Evolutionary conservation across 768 basidiomycete species (phyloP).

Genomic region (Sarcodon aspratus): DNA sequence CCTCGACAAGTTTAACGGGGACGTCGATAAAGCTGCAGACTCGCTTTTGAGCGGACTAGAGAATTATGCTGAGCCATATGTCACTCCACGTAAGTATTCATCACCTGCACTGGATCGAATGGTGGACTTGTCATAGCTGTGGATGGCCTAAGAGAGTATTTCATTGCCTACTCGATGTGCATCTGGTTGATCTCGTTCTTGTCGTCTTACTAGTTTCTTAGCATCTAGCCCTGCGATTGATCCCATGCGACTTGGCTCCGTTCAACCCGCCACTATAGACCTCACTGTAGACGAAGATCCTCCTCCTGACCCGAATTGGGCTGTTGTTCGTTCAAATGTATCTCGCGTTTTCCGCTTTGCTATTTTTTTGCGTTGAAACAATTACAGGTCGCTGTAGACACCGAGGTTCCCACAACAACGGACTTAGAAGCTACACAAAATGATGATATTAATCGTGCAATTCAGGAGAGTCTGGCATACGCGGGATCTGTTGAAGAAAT

Average conservation of each 20-base stretch:
- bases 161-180: slow-evolving; percentile 11
- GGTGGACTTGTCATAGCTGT: slow-evolving; percentile 4
- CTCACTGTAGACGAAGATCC: slow-evolving; percentile 50
- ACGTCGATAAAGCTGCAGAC: slow-evolving; percentile 26
- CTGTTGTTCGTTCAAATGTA: slow-evolving; percentile 61
- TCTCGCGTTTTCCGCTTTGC: slow-evolving; percentile 11
- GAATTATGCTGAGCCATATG: slow-evolving; percentile 3
- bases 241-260: too few relatives aligned
- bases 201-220: slow-evolving; percentile 3
- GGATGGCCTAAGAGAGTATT: slow-evolving; percentile 14
- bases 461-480: slow-evolving; percentile 53
- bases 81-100: slow-evolving; percentile 1
- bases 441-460: slow-evolving; percentile 59
- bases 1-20: slow-evolving; percentile 47
- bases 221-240: slow-evolving; percentile 18
- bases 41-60: slow-evolving; percentile 18
- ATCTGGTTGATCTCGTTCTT: neutral
- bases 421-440: slow-evolving; percentile 30
- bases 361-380: neutral
- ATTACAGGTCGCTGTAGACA: neutral
- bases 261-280: slow-evolving; percentile 31
- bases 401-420: slow-evolving; percentile 9
- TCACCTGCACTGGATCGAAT: neutral
- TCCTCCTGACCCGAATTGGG: slow-evolving; percentile 55
- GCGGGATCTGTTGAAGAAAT: slow-evolving; percentile 30